Base-by-base conservation (phyloP, 345 rosid species). In the Pistacia atlantica region DNA sequence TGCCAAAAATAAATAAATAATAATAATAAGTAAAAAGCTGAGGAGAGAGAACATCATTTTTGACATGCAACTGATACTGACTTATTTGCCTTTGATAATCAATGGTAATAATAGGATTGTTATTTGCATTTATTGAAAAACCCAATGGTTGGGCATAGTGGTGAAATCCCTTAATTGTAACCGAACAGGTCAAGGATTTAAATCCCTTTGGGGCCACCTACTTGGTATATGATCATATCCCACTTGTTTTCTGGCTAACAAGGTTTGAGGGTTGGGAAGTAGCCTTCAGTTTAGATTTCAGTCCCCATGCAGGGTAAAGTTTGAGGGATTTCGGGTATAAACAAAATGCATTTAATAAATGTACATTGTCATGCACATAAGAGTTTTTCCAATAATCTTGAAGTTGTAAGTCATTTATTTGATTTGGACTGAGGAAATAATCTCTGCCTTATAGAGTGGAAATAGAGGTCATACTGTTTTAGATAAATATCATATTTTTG, bases 381-480 rank as follows among this genome's bases (percentile, higher is more conserved):
- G 57, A 59, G 17, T 56, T 38, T 71, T 49, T 35, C 22, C 22
- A 22, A n/a, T 69, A 75, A 59, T 69, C 54, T 33, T 61, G 25
- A 52, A 67, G 57, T 14, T 48, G 51, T 63, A 49, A 73, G 33
- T 35, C 18, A 22, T 51, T 51, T 74, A 56, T 18, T 45, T 62
- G 13, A 33, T 17, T 22, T 38, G 59, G 49, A 75, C 31, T 5
- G 8, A 55, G 46, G 61, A 69, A 55, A 69, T 65, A 71, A 8
- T 38, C 70, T 58, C 8, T 46, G 60, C 64, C 14, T 57, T 25
- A 54, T 55, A 16, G 38, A 65, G 5, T 51, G 48, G n/a, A 16
- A 48, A n/a, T 45, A 42, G 60, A 72, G 71, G 3, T 0, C 42
- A n/a, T 25, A 42, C 68, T 67, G n/a, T 28, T 38, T 42, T 25